Base-by-base conservation (phyloP, 2,329 filamentous ascomycete genomes). In the Exophiala aquamarina region DNA sequence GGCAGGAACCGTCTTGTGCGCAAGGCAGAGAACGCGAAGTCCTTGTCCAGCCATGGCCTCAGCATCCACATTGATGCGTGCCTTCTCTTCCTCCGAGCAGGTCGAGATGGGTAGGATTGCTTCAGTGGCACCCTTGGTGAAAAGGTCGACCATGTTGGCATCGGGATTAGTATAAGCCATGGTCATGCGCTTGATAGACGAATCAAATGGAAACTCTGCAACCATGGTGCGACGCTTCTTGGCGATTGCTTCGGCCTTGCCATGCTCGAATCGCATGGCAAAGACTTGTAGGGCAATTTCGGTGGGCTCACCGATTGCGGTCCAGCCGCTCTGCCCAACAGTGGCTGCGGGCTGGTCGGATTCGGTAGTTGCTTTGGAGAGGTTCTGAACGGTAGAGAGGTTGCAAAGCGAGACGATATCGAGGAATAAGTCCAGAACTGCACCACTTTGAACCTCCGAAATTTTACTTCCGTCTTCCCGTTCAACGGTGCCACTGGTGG, bases 231-330 rank as follows among this genome's bases (percentile, higher is more conserved):
- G 4, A 70, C 64, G 3, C 66, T 72, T 6, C 62, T 60, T 0
- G 70, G 72, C 41, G 74, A 71, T 13, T 64, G 65, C 4, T 68
- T 65, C 11, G 74, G 73, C 55, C 77, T 79, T 71, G 73, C 52
- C 56, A 18, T 36, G 76, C 39, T 77, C 68, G 61, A 86, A 86
- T n/a, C 83, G 75, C 34, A 76, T 76, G 9, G 81, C 79, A 59
- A 86, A 83, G 1, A 86, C 83, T 55, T 85, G 81, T 26, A 86
- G 82, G 2, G 83, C 82, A 49, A 86, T 83, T 57, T 86, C 82
- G 4, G 82, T 85, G 0, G 79, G 78, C 47, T 83, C 80, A 46
- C 80, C 81, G 31, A 77, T 73, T 14, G 75, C 78, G 40, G 75
- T 70, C 81, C 81, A 84, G 32, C 71, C 64, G 10, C 67, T 62